Conservation (phyloP, 2,329 filamentous ascomycete species). For the Emmonsia crescens region DNA sequence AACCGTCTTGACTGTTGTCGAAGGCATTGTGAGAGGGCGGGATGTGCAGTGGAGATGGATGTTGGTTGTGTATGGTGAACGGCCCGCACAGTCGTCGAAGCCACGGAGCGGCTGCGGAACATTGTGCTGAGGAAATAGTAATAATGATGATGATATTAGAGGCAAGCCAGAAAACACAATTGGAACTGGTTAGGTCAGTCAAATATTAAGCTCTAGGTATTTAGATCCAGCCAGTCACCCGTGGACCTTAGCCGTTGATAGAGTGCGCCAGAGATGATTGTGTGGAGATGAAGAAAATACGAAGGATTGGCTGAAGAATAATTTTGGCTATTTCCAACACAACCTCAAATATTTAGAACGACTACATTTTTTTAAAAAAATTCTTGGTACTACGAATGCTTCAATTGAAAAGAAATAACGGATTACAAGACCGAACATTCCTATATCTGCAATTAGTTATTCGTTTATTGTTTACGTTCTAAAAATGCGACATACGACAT, state of each 20-base stretch:
- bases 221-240: not conserved
- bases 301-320: not conserved
- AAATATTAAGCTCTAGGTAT: no score
- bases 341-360: no score
- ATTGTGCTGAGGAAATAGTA: slow-evolving; percentile 1
- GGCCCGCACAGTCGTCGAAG: slow-evolving; percentile 6
- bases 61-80: slow-evolving; percentile 3
- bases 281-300: not conserved
- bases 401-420: no score
- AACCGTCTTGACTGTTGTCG: not conserved
- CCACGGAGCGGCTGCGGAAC: slow-evolving; percentile 8
- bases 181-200: not conserved
- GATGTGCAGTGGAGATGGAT: not conserved
- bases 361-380: no score
- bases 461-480: no score
- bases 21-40: slow-evolving; percentile 1
- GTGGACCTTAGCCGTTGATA: not conserved
- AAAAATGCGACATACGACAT: no score
- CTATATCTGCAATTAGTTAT: no score
- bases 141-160: not conserved
- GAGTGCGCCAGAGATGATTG: not conserved
- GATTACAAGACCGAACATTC: no score
- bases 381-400: no score
- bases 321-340: not conserved
- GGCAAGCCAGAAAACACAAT: not conserved